Evolutionary conservation across 768 basidiomycete genomes (phyloP), one percentile per base, ranked within the genome.

Genomic region (Podaxis sp.): DNA sequence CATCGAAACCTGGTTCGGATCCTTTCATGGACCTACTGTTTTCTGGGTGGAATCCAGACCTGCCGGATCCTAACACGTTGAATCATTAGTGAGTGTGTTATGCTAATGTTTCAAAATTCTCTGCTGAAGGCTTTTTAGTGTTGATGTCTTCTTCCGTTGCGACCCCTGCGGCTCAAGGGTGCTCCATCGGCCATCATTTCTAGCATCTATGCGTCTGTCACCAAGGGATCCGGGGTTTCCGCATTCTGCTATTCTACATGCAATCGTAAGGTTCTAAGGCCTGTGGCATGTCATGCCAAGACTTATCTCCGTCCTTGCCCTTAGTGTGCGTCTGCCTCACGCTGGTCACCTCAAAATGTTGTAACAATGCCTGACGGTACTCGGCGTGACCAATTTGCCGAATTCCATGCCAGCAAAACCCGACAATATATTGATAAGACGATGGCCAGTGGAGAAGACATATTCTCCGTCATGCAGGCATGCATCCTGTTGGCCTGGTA

Each of bases 401-500:
- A 94, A 71, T 91, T 88, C 66, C 92, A 95, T 73, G 90, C 91
- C 24, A 85, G 85, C 69, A 94, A 94, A 75, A 91, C 91, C n/a
- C 83, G 93, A 2, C 84, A 88, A 61, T 93, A 91, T 70, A 93
- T 95, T 55, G 93, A 94, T 73, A 88, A 84, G 68, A 94, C 92
- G 22, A 93, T 95, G 90, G 87, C 88, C n/a, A 91, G 87, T 44
- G 92, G 92, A 41, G 86, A 90, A 73, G 89, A 93, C 67, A 93
- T 94, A 60, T 93, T 95, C 72, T 84, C 84, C 4, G 91, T 94
- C 8, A 84, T 94, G 83, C 91, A 94, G 71, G 93, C 93, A 5
- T 93, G 92, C 69, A 88, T 89, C 65, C 77, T 95, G 24, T 83
- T 95, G 17, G 91, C 90, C 1, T 95, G 93, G 93, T 94, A 92